Base-by-base conservation (phyloP, 1,284 basidiomycete genomes). In the Tremellales sp. region DNA sequence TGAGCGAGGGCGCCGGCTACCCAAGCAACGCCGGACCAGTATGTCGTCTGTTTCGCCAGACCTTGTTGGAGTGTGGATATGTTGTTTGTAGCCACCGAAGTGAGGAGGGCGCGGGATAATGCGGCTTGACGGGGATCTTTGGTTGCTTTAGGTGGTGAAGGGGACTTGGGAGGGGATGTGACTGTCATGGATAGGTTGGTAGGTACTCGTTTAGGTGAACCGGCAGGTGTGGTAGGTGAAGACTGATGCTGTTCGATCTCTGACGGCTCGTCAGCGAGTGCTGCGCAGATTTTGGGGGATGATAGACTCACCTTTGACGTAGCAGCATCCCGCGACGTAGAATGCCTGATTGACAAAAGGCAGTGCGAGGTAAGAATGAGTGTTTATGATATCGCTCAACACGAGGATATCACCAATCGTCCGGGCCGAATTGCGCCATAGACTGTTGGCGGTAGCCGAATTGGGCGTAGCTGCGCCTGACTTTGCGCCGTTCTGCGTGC, bases 321-420 rank as follows among this genome's bases (percentile, higher is more conserved):
- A 66, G 40, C 62, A 66, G 36, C 56, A 61, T 4, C 58, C 64
- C 0, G 64, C 60, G 3, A 64, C 62, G 46, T 48, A 64, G 49
- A 63, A 62, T 2, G 60, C 58, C 43, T 66, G 62, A 42, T 62
- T 64, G 36, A 55, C 52, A 31, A 62, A 66, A 21, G 64, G 64
- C 2, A 64, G 45, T 8, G 56, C 49, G n/a, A 61, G 29, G 46
- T 64, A 66, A 2, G 56, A 49, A 29, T 40, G 33, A 2, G 62
- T 58, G 40, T 61, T 55, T 46, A 64, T 58, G 23, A 66, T 60
- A 33, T 66, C 64, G 33, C 46, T 45, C 1, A 66, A 46, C 1
- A 64, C 62, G 21, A 66, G 50, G 13, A 64, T 59, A 49, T 66
- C 64, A 22, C 62, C 64, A 15, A 66, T 64, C 4, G 61, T 62